A percentile compares a stretch with the other conserved stretches of the same genome.
Conservation (phyloP, 1,284 basidiomycete genomes). For the Flammula alnicola region DNA sequence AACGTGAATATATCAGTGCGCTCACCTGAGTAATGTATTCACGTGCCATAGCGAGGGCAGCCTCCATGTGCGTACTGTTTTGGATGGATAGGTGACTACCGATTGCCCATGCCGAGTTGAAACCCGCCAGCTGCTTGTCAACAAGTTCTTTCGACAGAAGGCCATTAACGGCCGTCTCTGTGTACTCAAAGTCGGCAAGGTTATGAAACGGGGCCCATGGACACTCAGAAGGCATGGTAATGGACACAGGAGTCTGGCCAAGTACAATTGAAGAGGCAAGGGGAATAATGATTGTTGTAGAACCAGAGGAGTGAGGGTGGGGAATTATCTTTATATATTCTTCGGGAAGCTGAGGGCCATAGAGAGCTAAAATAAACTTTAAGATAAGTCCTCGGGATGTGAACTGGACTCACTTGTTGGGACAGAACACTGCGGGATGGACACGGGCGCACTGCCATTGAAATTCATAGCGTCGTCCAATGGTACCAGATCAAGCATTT, state of each 20-base stretch:
- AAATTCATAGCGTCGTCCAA: too few relatives aligned
- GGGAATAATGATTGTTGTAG: conserved; percentile 11
- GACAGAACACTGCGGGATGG: too few relatives aligned
- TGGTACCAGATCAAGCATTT: too few relatives aligned
- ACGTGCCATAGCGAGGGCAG: conserved; percentile 20
- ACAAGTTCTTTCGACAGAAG: conserved; percentile 20
- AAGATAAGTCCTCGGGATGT: background rate
- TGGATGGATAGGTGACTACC: conserved; percentile 17
- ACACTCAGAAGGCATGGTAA: conserved; percentile 2
- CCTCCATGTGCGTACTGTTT: conserved; percentile 24
- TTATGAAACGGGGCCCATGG: conserved; percentile 33
- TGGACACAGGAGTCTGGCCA: background rate
- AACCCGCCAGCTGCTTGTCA: conserved; percentile 23
- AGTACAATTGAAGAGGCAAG: background rate
- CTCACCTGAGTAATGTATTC: conserved; percentile 24
- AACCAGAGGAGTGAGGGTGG: conserved; percentile 20
- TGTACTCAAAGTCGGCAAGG: conserved; percentile 31
- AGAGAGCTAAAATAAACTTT: background rate
- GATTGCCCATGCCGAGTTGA: conserved; percentile 17
- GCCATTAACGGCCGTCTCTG: conserved; percentile 25
- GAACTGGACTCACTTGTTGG: background rate
- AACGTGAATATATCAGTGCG: background rate
- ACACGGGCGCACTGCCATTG: too few relatives aligned
- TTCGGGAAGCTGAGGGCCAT: conserved; percentile 19
- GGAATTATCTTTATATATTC: conserved; percentile 26